Evolutionary conservation across 2,329 filamentous ascomycete species (phyloP), one percentile per base, ranked within the genome.

Genomic region (Zymoseptoria brevis): DNA sequence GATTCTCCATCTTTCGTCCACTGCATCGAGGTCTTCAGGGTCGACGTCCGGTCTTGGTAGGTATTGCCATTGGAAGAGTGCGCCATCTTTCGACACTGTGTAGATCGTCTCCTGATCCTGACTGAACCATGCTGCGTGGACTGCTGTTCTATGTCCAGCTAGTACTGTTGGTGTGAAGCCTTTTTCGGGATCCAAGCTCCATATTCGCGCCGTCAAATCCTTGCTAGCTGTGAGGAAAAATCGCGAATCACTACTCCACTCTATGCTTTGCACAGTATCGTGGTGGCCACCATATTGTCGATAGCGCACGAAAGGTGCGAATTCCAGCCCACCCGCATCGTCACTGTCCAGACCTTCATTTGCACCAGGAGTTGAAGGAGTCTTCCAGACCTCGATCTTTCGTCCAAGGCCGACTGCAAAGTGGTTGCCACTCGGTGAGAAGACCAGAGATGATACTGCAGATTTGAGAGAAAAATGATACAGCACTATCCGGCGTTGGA

Each of bases 111-210:
- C 95, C 72, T 99, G 94, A 67, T 96, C 87, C 62, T 88, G 86
- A 0, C 92, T 95, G 72, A 99, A 99, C 86, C 91, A 99, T n/a
- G 92, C 92, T n/a, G 88, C 90, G 57, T 95, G 82, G 2, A 99
- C 89, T 16, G 84, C 87, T 74, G 96, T 91, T 72, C 91, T 87
- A 75, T 99, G 95, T 1, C 94, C 94, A 3, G 90, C 87, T 62
- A 99, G 77, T 16, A 92, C 90, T 1, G 94, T 99, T 0, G 93
- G 91, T 54, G 86, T 84, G 74, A 97, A 97, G 1, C 88, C 89
- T 61, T 93, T 89, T 69, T 96, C 90, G 1, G 86, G 82, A 66
- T 95, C 83, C 65, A 96, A 77, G 72, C 92, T 97, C 93, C 93
- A 99, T 84, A 99, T 89, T 71, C 92, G 84, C 48, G 90, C 88